Base-by-base conservation (phyloP, 2,329 filamentous ascomycete species). In the Geoglossum cookeanum region DNA sequence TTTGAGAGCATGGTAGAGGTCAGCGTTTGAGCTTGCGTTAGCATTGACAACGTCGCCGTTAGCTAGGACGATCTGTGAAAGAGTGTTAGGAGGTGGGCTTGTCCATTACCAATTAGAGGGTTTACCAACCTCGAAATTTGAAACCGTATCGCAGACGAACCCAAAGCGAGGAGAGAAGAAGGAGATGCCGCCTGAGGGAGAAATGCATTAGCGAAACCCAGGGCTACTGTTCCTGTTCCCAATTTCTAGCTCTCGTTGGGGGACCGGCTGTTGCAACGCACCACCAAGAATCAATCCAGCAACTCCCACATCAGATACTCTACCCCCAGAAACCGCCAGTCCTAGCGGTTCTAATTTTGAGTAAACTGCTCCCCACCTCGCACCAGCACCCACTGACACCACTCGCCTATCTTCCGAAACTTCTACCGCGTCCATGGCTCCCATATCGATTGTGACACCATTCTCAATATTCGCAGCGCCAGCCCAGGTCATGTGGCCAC, bases 1-100 rank as follows among this genome's bases (percentile, higher is more conserved):
- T 58, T 75, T 74, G 3, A 81, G 70, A 0, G 74, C 76, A 60
- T 68, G 69, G 65, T 70, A 80, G 5, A 82, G 68, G 58, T 80
- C 77, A 0, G 70, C 59, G 59, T 80, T 67, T 7, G 67, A 63
- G 0, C 62, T 63, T 3, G 64, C 62, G 15, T 70, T 74, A 9
- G 42, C 42, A 3, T 70, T 72, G 44, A 76, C 66, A 48, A 79
- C 69, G 3, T 67, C 64, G 6, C 76, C 74, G 59, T 74, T 70
- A 15, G 74, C 72, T 0, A 79, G 69, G 3, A 81, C 77, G 44
- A 81, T 68, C 48, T 51, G 32, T 4, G 32, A 3, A 7, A 17
- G 5, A 4, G 13, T 27, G 5, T 4, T 6, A 9, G 47, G 47
- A 29, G 47, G 47, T 49, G 47, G 5, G n/a, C n/a, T 44, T n/a